A percentile compares a stretch with the other conserved stretches of the same genome.
phyloP scores from a whole-genome alignment of 768 basidiomycete species.

The Lyophyllum atratum region DNA sequence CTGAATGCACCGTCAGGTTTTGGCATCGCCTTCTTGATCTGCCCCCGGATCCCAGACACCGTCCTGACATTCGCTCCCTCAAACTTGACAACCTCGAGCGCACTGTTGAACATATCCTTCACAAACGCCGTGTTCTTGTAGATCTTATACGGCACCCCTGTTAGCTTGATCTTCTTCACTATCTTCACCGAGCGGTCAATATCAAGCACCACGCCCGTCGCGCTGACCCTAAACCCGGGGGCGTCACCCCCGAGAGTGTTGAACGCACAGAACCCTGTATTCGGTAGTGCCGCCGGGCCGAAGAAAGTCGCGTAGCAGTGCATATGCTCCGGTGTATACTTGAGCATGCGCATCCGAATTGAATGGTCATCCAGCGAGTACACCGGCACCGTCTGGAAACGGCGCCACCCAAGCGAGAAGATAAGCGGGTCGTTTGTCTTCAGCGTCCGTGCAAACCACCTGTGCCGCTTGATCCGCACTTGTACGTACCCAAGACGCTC shows the following conservation, averaged over 20 bases:
- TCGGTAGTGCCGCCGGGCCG: conserved; percentile 87
- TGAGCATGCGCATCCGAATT: conserved; percentile 98
- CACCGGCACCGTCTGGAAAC: conserved; percentile 93
- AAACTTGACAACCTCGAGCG: conserved; percentile 96
- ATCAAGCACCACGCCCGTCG: conserved; percentile 94
- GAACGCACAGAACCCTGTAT: conserved; percentile 98
- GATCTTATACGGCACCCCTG: conserved; percentile 94
- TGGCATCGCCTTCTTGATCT: conserved; percentile 93
- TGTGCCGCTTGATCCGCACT: conserved; percentile 93
- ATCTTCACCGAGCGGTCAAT: conserved; percentile 92
- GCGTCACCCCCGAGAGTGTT: conserved; percentile 72
- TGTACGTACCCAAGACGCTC: conserved; percentile 93
- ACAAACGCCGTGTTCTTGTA: conserved; percentile 99
- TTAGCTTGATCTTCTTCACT: conserved; percentile 97
- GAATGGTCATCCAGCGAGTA: conserved; percentile 98
- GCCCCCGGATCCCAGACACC: conserved; percentile 94
- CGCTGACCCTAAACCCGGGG: conserved; percentile 84
- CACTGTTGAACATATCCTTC: conserved; percentile 94
- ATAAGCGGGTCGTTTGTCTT: conserved; percentile 98
- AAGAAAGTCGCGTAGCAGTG: conserved; percentile 99
- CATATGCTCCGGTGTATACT: conserved; percentile 99
- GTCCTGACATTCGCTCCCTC: conserved; percentile 97
- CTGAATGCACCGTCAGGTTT: conserved; percentile 96
- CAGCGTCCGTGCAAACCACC: conserved; percentile 88
- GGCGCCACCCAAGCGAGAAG: conserved; percentile 95